phyloP scores from a whole-genome alignment of 257 asterid species.

The Nicotiana tomentosiformis region DNA sequence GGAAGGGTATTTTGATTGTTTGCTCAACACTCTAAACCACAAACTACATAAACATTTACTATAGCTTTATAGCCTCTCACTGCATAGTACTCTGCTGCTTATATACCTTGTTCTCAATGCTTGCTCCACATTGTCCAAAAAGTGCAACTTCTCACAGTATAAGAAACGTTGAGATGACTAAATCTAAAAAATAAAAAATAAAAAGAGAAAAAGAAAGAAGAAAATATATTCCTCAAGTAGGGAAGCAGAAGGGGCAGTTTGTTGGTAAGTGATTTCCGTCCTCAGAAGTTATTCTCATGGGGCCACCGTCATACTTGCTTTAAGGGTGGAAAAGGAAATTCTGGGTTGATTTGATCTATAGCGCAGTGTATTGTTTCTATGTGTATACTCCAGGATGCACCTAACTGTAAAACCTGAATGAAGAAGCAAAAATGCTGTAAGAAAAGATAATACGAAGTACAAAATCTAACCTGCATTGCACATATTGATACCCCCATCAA shows the following conservation, averaged over 20 bases:
- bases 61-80: not conserved
- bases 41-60: constrained; percentile 3
- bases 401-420: not conserved
- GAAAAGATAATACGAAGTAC: not conserved
- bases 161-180: not conserved
- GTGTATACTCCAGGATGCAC: not conserved
- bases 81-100: not conserved
- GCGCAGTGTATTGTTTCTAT: not conserved
- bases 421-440: not conserved
- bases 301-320: not conserved
- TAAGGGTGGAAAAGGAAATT: not conserved
- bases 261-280: not conserved
- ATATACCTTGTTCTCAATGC: not conserved
- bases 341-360: not conserved
- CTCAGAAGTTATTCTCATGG: not conserved
- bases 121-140: not conserved
- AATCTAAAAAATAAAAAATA: not conserved
- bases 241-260: not conserved
- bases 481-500: constrained; percentile 81
- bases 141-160: not conserved
- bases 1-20: not conserved
- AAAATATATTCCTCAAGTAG: not conserved
- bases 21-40: not conserved
- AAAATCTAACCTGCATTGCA: constrained; percentile 77
- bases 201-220: not conserved